Base-by-base conservation (phyloP, 2,329 filamentous ascomycete genomes). In the Pyricularia pennisetigena region DNA sequence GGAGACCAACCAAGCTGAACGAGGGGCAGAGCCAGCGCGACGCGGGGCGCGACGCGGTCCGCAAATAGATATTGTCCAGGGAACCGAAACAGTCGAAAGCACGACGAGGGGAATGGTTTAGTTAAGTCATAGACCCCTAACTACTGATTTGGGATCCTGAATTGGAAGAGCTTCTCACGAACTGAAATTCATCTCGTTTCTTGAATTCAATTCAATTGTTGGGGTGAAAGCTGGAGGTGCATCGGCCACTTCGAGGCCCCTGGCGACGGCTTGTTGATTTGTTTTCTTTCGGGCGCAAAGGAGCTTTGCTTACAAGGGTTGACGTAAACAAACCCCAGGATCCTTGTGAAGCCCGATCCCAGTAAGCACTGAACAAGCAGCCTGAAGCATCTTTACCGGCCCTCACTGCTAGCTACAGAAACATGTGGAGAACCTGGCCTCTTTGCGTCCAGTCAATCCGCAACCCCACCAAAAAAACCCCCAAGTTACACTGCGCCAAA, bases 1-100 rank as follows among this genome's bases (percentile, higher is more conserved):
- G 24, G 24, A 62, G 59, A 26, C 24, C 9, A 62, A 26, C 24
- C 9, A 62, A 62, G 24, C 59, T 62, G 24, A 62, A 62, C 59
- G 59, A 62, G 59, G 59, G 59, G 59, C 59, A 62, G n/a, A 62
- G 59, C 59, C 59, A 62, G 26, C 59, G 59, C 59, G 59, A 62
- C 59, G 59, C 59, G 59, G 59, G 59, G 59, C 28, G 59, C 28
- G 59, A 28, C 26, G 59, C 59, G 59, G 59, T 62, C 57, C 14
- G 57, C 7, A 9, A 26, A 24, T 61, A 28, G 57, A 61, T 61
- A 61, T 28, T 14, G 57, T 61, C 41, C 30, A 41, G 64, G 64
- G 41, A 65, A 32, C 41, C n/a, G 30, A 65, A 65, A 65, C 30
- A 65, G 64, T 14, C 41, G 24, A 54, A 57, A 67, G 35, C 49